Conservation (phyloP, 805 yeast genomes). For the Kazachstania martiniae region DNA sequence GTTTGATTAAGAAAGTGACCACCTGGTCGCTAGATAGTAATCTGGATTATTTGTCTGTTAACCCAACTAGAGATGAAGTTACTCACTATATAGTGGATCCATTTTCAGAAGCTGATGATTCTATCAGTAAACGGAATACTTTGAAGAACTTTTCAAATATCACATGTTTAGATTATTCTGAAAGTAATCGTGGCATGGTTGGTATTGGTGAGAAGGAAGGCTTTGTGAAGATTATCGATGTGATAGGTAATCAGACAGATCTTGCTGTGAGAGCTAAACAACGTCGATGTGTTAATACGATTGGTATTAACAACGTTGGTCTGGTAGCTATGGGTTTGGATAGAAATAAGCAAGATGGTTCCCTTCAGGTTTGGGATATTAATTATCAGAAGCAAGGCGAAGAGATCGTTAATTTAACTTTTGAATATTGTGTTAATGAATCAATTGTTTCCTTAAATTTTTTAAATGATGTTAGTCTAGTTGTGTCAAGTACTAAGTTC, state of each 20-base stretch:
- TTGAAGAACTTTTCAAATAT: constrained; percentile 58
- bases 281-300: constrained; percentile 61
- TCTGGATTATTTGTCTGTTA: constrained; percentile 42
- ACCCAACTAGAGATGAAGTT: constrained; percentile 75
- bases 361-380: constrained; percentile 73
- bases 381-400: constrained; percentile 46
- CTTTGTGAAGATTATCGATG: constrained; percentile 49
- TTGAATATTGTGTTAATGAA: constrained; percentile 60
- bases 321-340: constrained; percentile 72
- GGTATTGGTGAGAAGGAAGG: constrained; percentile 75
- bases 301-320: constrained; percentile 57
- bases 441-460: constrained; percentile 60
- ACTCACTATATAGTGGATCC: constrained; percentile 49
- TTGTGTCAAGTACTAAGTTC: constrained; percentile 69
- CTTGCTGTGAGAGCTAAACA: constrained; percentile 44
- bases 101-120: constrained; percentile 40
- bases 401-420: constrained; percentile 42
- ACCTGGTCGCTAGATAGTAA: constrained; percentile 24
- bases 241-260: constrained; percentile 23
- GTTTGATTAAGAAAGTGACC: constrained; percentile 23
- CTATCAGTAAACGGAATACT: constrained; percentile 40
- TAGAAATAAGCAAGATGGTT: constrained; percentile 62
- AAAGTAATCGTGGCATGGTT: constrained; percentile 42
- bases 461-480: constrained; percentile 46
- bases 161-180: constrained; percentile 56